Evolutionary conservation across 352 stramenopile genomes (phyloP), one percentile per base, ranked within the genome.

Genomic region (Pythium chondricola): DNA sequence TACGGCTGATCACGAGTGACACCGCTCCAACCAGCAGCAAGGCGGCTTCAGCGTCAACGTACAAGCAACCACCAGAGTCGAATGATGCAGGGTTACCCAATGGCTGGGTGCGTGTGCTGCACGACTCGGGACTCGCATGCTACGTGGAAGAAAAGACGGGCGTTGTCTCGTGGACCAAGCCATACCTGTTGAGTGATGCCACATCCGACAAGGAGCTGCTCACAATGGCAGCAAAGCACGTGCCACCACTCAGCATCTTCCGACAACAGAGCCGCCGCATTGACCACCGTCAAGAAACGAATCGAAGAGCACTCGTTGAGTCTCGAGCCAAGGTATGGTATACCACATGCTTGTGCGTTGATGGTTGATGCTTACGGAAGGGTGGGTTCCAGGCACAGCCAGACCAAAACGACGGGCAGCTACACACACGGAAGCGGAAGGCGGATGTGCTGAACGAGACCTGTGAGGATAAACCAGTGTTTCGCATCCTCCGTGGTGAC

Each of bases 161-260:
- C 8, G 50, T 88, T 13, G 76, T 93, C 33, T 74, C 66, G 56
- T 93, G 82, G 82, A 80, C 74, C 20, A 59, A 71, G 39, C 82
- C 82, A 29, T 93, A 93, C 43, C 48, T 63, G 38, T 59, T 88
- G 8, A n/a, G n/a, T n/a, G n/a, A n/a, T n/a, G 64, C 72, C 24
- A 35, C 68, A 6, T 43, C 67, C 18, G 41, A 56, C 18, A 58
- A 17, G 3, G 71, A 85, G 27, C 67, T 85, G 20, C 43, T 74
- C 37, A 48, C 53, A 1, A 51, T 80, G 14, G 71, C 69, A 8
- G 67, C 66, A 50, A 72, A 71, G 48, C 76, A 90, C 47, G 69
- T 88, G 30, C 81, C 79, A 6, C 74, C 77, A 16, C 49, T 87
- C 6, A 80, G 71, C 44, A 79, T 87, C 24, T 90, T 90, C 36